Evolutionary conservation across 352 stramenopile genomes (phyloP), one percentile per base, ranked within the genome.

Genomic region (Globisporangium recalcitrans): DNA sequence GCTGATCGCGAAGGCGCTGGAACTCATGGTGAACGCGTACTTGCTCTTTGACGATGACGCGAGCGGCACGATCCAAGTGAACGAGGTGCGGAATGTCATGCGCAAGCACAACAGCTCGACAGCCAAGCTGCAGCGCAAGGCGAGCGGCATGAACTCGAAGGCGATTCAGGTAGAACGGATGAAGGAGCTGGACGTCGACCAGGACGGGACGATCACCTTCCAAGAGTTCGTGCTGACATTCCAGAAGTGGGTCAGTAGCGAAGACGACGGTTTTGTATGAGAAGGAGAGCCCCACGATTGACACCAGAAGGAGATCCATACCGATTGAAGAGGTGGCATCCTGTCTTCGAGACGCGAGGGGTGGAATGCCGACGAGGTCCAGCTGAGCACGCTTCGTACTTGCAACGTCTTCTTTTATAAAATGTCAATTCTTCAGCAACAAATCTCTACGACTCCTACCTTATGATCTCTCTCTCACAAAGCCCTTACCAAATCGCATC

Each of bases 161-260:
- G 64, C 72, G 36, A 88, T 88, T 48, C 79, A 73, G 11, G 63
- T 78, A 27, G 84, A 93, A 63, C 79, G 88, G 63, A 92, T 91
- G 80, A 89, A 94, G 60, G 87, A 96, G 62, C 72, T 96, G 51
- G 88, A 96, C 61, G 74, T 88, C 52, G 82, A 96, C 63, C 69
- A 87, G n/a, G 85, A 96, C 47, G 87, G 88, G 53, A 92, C 78
- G 9, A 94, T 96, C 72, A 95, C 87, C 22, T 96, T 94, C 60
- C 83, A 94, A 62, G 88, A 96, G 62, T 96, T 96, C 49, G 74
- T 96, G 31, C 74, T 93, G 38, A 93, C 88, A 27, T 96, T 95
- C 56, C 82, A 93, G 60, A 87, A 84, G 31, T 96, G 88, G 88
- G 83, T 91, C 52, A 83, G 82, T 29, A 75, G 73, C 13, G 84